Conservation (phyloP, 257 asterid species). For the Solanum arcanum region DNA sequence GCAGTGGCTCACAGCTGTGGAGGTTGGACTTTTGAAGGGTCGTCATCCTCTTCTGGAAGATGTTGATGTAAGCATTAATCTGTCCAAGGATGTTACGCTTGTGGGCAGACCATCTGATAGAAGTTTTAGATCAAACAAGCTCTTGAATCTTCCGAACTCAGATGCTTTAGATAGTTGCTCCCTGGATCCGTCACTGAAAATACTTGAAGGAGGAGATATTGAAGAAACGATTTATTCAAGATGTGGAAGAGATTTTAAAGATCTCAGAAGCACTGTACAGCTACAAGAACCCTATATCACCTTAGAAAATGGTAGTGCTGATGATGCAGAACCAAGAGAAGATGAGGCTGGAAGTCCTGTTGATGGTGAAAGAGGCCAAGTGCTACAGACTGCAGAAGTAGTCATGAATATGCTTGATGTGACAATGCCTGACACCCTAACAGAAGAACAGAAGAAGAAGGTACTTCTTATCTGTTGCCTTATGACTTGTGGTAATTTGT, state of each 20-base stretch:
- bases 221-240: constrained; percentile 13
- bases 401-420: constrained; percentile 76
- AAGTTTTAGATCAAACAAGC: constrained; percentile 19
- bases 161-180: constrained; percentile 13
- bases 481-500: neutral
- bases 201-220: constrained; percentile 16
- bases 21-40: constrained; percentile 94
- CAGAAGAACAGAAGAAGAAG: constrained; percentile 78
- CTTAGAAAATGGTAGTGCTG: constrained; percentile 8
- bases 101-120: constrained; percentile 24
- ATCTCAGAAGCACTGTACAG: constrained; percentile 1
- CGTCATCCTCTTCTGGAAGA: constrained; percentile 91
- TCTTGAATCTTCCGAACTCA: constrained; percentile 22
- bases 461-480: constrained; percentile 23
- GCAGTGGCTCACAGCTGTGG: constrained; percentile 95
- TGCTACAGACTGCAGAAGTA: constrained; percentile 59
- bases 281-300: constrained; percentile 13
- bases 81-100: constrained; percentile 46
- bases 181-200: constrained; percentile 17
- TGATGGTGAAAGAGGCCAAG: constrained; percentile 56
- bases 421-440: constrained; percentile 59
- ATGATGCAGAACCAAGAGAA: constrained; percentile 22
- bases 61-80: constrained; percentile 66
- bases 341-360: constrained; percentile 17
- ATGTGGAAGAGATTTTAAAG: constrained; percentile 15